Percentiles rank a stretch among this genome's conserved stretches.
phyloP scores from a whole-genome alignment of 2,329 filamentous ascomycete species.

The Xylariaceae sp. region DNA sequence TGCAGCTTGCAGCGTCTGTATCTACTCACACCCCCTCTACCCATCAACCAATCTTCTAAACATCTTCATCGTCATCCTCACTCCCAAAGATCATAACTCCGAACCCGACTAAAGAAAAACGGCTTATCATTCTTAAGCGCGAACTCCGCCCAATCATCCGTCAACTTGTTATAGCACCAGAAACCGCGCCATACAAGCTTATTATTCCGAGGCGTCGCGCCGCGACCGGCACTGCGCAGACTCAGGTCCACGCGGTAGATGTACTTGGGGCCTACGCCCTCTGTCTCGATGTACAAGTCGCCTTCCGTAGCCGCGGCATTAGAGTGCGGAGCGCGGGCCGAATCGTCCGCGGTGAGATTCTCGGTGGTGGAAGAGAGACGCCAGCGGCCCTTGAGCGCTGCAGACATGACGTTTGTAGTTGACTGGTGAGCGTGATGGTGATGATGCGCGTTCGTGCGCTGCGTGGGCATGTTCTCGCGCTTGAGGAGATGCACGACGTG shows the following conservation, averaged over 20 bases:
- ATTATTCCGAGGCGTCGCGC: conserved; percentile 63
- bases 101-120: conserved; percentile 63
- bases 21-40: no score
- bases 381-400: conserved; percentile 57
- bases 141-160: conserved; percentile 88
- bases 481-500: conserved; percentile 83
- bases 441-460: conserved; percentile 32
- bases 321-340: conserved; percentile 11
- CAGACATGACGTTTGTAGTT: conserved; percentile 54
- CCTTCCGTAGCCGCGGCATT: conserved; percentile 42
- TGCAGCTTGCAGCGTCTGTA: no score
- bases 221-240: conserved; percentile 58
- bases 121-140: conserved; percentile 57
- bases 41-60: no score
- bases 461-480: conserved; percentile 57
- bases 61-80: conserved; percentile 18
- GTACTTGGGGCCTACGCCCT: conserved; percentile 71
- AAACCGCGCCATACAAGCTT: conserved; percentile 86
- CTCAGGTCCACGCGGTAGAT: conserved; percentile 76
- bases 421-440: conserved; percentile 29
- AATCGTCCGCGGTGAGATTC: conserved; percentile 25
- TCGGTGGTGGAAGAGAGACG: conserved; percentile 37
- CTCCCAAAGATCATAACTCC: conserved; percentile 52
- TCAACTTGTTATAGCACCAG: conserved; percentile 84
- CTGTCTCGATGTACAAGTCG: conserved; percentile 77